phyloP scores from a whole-genome alignment of 179 eudicot genomes.

The Corrigiola litoralis region DNA sequence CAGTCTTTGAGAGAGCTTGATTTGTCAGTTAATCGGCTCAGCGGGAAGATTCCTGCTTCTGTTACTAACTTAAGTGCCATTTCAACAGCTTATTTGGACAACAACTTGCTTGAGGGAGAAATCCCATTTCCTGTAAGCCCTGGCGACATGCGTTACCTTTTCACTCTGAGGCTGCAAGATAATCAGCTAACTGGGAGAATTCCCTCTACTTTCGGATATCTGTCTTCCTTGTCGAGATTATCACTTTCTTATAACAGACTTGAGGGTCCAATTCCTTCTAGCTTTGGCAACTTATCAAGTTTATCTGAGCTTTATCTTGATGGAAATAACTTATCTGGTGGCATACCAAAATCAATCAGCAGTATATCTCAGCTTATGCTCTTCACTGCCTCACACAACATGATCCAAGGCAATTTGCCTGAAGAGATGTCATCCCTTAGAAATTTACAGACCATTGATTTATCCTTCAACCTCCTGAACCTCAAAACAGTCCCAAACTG shows the following conservation, averaged over 20 bases:
- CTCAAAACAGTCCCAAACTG: conserved; percentile 39
- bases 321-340: conserved; percentile 45
- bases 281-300: conserved; percentile 34
- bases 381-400: conserved; percentile 35
- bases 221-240: conserved; percentile 42
- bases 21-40: conserved; percentile 42
- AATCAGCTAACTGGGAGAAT: conserved; percentile 47
- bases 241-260: conserved; percentile 45
- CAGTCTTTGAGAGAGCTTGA: conserved; percentile 35
- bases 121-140: conserved; percentile 41
- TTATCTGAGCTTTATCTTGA: conserved; percentile 39
- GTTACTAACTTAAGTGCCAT: conserved; percentile 34
- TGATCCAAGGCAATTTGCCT: conserved; percentile 51
- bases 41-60: conserved; percentile 43
- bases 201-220: conserved; percentile 36
- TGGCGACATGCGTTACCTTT: conserved; percentile 42
- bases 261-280: conserved; percentile 47
- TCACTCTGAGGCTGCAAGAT: conserved; percentile 44
- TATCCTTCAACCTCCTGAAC: conserved; percentile 44
- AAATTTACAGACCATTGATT: conserved; percentile 38
- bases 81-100: conserved; percentile 25
- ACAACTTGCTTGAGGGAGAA: conserved; percentile 49
- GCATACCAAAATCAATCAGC: conserved; percentile 43
- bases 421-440: conserved; percentile 36
- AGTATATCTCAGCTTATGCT: conserved; percentile 32